phyloP scores from a whole-genome alignment of 225 moss, liverwort and hornwort species.

The Antitrichia curtipendula region DNA sequence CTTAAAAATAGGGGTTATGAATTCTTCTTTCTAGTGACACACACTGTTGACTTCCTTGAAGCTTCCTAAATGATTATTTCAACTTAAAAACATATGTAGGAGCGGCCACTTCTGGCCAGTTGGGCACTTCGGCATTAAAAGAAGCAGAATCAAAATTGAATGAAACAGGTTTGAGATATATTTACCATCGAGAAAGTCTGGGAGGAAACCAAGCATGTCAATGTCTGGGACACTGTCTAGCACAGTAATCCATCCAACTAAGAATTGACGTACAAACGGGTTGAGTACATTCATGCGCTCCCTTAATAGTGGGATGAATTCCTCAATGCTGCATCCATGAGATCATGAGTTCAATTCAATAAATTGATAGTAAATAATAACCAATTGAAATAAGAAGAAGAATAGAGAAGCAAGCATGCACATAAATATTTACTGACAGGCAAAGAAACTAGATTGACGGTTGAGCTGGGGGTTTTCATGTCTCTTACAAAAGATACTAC shows the following conservation, averaged over 20 bases:
- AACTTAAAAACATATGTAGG: too few species aligned
- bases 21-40: not conserved
- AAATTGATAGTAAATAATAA: not conserved
- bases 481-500: not conserved
- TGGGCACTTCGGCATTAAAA: not conserved
- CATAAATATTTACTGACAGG: not conserved
- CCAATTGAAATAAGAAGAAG: not conserved
- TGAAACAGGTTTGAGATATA: not conserved
- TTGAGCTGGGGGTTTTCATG: not conserved
- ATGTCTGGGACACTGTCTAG: conserved; percentile 62
- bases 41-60: not conserved
- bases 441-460: not conserved
- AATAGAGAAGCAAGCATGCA: not conserved
- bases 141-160: not conserved
- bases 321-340: conserved; percentile 45
- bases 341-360: not conserved
- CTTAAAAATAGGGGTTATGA: not conserved
- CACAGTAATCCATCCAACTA: conserved; percentile 68
- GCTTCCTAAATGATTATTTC: too few species aligned
- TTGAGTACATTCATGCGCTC: conserved; percentile 72
- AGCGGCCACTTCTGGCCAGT: not conserved
- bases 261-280: conserved; percentile 49
- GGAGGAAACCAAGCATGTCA: conserved; percentile 67
- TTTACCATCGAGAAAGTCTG: conserved; percentile 61
- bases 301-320: conserved; percentile 54